Base-by-base conservation (phyloP, 176 grass and related monocot genomes). In the Eremochloa ophiuroides region DNA sequence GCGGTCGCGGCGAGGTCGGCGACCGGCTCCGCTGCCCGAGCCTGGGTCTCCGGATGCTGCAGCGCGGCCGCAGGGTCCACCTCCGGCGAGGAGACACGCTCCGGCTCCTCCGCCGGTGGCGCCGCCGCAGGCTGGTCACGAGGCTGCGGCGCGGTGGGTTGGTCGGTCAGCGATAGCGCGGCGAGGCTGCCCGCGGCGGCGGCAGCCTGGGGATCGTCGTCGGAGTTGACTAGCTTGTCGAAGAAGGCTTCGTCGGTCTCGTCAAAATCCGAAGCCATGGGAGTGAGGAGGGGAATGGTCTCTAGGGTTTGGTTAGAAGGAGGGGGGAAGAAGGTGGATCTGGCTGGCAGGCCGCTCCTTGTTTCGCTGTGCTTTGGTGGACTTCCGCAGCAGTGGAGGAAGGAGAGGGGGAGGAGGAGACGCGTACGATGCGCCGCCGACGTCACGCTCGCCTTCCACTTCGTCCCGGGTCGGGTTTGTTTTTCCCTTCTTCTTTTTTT, bases 191-290 rank as follows among this genome's bases (percentile, higher is more conserved):
- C 70, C 2, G 74, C 73, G 22, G 63, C 26, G 9, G 35, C 8
- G 42, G 66, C 26, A 7, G 8, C 4, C 4, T 48, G 39, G 0
- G 6, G 31, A 59, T 37, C 59, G 46, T 62, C 89, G 30, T 97
- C 89, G 29, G 92, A 88, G 39, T 89, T 80, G 62, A 91, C 95
- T 0, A 98, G 88, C 69, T 98, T 98, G 78, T 98, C 86, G 67
- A 98, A 98, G 80, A 98, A 98, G 82, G 94, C 95, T 55, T 96
- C 93, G 13, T 88, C 87, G 69, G 84, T 86, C 46, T 97, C 94
- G 47, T 91, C 95, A 28, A 67, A 84, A 35, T 84, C 81, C 25
- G 82, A 80, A 6, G 82, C 82, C 82, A 85, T 73, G 29, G 16
- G 8, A 10, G 48, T 17, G 48, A 51, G 17, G 17, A 17, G 34